Base-by-base conservation (phyloP, 2,329 filamentous ascomycete species). In the Trichoderma breve region DNA sequence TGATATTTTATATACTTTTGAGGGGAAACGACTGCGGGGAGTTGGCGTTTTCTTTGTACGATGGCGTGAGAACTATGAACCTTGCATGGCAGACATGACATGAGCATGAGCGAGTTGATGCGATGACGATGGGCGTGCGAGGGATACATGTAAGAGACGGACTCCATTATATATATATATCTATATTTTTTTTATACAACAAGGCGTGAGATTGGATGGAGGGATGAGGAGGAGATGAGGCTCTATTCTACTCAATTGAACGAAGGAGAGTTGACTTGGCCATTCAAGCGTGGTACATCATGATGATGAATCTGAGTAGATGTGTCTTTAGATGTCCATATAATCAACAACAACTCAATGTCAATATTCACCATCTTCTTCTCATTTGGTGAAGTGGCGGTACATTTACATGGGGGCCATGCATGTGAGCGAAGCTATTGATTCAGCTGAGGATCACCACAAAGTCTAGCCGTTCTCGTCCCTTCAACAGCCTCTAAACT, bases 21-120 rank as follows among this genome's bases (percentile, higher is more conserved):
- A 70, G 57, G 26, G 67, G 57, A 69, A 61, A 61, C 36, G 66
- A 30, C 66, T 43, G 66, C 57, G 39, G 66, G 66, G 66, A 70
- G 67, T 70, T 62, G 57, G 67, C 64, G 67, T 70, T 70, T 70
- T 70, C 67, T 70, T 70, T 70, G 67, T 70, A 70, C 67, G 67
- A 53, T 51, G 67, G 67, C 28, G 67, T 53, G 67, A 62, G 67
- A 60, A 60, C 61, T 53, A 70, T 51, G 67, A 62, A 36, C 28
- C 67, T 70, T 70, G 67, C 57, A 70, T 53, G 67, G 39, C 32
- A 70, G 36, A 55, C 18, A 65, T 32, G 63, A 66, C 32, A 62
- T 32, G 67, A 70, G 66, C 66, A 70, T 32, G 66, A 70, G 57
- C 67, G 57, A 70, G 39, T 70, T 51, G 67, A 70, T 53, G 28